Base-by-base conservation (phyloP, 495 filamentous ascomycete genomes). In the Pyronema omphalodes region DNA sequence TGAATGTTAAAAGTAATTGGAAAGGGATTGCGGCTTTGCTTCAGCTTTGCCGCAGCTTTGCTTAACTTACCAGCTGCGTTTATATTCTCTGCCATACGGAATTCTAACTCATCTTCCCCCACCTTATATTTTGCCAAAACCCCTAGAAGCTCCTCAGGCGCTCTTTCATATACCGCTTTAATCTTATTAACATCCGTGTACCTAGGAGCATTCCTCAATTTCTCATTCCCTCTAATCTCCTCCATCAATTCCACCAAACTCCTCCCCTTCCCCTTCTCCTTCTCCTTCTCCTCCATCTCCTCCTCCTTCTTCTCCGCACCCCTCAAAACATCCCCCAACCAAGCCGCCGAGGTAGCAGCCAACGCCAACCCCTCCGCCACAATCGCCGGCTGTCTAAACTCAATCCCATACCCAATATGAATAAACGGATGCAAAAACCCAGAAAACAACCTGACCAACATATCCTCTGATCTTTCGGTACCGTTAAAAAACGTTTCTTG, bases 341-440 rank as follows among this genome's bases (percentile, higher is more conserved):
- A 74, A 39, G 71, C 61, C 0, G 70, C 67, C 58, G 85, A 80
- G 6, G 83, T 74, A 3, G 81, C 77, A 7, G 82, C 70, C 69
- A 89, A 79, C 3, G 88, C 84, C 6, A 93, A 72, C 2, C 69
- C 88, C 72, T 91, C 80, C 1, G 86, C 83, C 14, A 93, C 72
- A 40, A 94, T 79, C 37, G 83, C 84, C 3, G 83, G 84, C 61
- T 89, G 83, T 1, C 74, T 58, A 68, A 85, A 93, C 58, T 93
- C 85, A 14, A 94, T 58, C 1, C 81, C 86, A 61, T 84, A 91
- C 39, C 86, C 84, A 9, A 93, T 73, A 58, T 93, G 86, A 58
- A 94, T 93, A 6, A 89, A 56, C 7, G 85, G 84, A 61, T 94
- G 87, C 1, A 91, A 59, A 56, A 88, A 76, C 78, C 78, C 75